phyloP scores from a whole-genome alignment of 2,329 filamentous ascomycete species.

The Penicillium vulpinum region DNA sequence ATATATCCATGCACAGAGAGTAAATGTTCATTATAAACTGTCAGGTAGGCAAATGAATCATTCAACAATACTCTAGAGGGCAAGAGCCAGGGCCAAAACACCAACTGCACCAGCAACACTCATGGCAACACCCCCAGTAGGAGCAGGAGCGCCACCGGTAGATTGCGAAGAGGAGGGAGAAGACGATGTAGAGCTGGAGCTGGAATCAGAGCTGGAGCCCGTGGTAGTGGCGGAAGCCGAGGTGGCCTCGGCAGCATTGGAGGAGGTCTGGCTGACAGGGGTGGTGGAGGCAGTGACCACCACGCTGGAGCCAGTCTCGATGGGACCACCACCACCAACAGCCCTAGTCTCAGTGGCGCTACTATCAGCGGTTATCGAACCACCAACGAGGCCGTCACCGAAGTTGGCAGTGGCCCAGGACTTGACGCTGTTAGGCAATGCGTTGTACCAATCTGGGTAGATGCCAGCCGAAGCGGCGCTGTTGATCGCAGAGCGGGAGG shows the following conservation, averaged over 20 bases:
- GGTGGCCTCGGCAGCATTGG: background rate
- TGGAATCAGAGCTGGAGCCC: background rate
- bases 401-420: conserved; percentile 21
- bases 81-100: conserved; percentile 27
- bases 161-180: conserved; percentile 18
- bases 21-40: background rate
- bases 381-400: background rate
- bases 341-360: background rate
- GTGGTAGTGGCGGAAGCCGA: background rate
- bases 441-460: conserved; percentile 30
- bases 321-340: background rate
- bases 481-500: conserved; percentile 14
- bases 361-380: background rate
- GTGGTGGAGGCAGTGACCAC: background rate
- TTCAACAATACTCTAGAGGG: conserved; percentile 18
- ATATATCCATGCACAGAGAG: too few species aligned
- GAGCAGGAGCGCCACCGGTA: conserved; percentile 24
- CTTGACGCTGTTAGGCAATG: conserved; percentile 26
- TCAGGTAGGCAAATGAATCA: background rate
- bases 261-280: background rate
- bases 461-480: conserved; percentile 22
- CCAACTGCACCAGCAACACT: conserved; percentile 27
- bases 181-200: conserved; percentile 6
- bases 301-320: background rate
- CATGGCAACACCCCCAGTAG: conserved; percentile 25